Base-by-base conservation (phyloP, 2,329 filamentous ascomycete species). In the Neospermospora avenae region DNA sequence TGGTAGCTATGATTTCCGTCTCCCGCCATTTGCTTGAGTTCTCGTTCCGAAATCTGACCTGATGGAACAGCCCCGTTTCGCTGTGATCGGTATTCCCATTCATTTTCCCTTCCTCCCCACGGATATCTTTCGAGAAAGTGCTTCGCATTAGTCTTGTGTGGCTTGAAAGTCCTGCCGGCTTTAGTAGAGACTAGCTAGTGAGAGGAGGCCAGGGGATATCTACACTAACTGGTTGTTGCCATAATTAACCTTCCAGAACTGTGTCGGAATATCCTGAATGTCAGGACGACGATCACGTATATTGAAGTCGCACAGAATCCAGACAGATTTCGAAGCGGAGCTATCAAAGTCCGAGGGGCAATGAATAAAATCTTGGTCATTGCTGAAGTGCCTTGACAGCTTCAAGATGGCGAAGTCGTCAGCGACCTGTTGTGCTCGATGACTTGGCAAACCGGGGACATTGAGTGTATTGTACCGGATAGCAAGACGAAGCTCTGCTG, bases 281-380 rank as follows among this genome's bases (percentile, higher is more conserved):
- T 51, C n/a, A 20, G 24, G 46, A 42, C 25, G 35, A 28, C 37
- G 35, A 20, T 55, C 20, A 25, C 25, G 35, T 18, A 55, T 39
- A 55, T 55, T 55, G 22, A 55, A 55, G 37, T 55, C 52, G n/a
- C 52, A 55, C 37, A 55, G 34, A 28, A 55, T 55, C 52, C 52
- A 55, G 20, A 55, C 52, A 37, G 20, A 44, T 44, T 55, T 44
- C 14, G 52, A 41, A 31, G 37, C 16, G 20, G 20, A 20, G 24
- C 20, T 42, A 42, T 55, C 52, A 41, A 55, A 55, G 16, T 55
- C 37, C 16, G 52, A 31, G 35, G 52, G 52, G 22, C 35, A 55
- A 44, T 55, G 52, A 31, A 55, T 44, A 11, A 55, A 55, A 31
- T 55, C 52, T 16, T 31, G 52, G 37, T 44, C 37, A n/a, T 44